Conservation (phyloP, 2,329 filamentous ascomycete genomes). For the Neobulgaria alba region DNA sequence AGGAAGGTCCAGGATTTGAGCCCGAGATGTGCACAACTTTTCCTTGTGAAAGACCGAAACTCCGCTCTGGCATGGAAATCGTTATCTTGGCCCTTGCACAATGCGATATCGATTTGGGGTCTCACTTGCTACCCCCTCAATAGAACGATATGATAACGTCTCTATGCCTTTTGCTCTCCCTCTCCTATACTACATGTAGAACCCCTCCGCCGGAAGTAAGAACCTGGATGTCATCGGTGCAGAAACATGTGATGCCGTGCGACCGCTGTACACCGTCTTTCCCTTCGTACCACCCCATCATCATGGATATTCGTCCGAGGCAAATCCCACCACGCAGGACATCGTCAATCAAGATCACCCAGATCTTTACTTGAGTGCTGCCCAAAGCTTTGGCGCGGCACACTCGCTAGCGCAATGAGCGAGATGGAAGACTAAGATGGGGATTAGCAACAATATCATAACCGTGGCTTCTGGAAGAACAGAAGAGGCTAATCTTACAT, state of each 20-base stretch:
- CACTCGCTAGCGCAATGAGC: constrained; percentile 90
- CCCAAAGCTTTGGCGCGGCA: constrained; percentile 93
- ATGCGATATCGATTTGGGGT: not conserved
- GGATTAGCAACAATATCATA: constrained; percentile 6
- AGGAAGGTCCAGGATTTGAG: not conserved
- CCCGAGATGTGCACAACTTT: not conserved
- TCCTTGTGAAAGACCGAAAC: constrained; percentile 7
- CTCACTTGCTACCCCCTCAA: too few relatives aligned
- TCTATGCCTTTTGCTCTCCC: constrained; percentile 16
- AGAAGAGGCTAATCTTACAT: constrained; percentile 58
- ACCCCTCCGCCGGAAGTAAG: constrained; percentile 13
- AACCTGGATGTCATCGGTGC: constrained; percentile 18
- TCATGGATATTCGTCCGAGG: not conserved
- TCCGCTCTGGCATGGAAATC: not conserved
- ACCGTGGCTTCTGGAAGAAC: not conserved
- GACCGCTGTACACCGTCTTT: constrained; percentile 14
- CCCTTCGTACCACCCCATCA: not conserved
- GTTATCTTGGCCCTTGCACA: not conserved
- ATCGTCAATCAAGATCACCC: not conserved
- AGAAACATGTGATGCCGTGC: constrained; percentile 14
- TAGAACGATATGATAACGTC: not conserved
- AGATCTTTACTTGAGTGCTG: constrained; percentile 75
- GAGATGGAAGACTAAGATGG: constrained; percentile 85
- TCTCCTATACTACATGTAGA: constrained; percentile 25
- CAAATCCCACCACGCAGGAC: not conserved